Percentiles rank a stretch among this genome's conserved stretches.
Conservation (phyloP, 768 basidiomycete genomes). For the Mycena venus region DNA sequence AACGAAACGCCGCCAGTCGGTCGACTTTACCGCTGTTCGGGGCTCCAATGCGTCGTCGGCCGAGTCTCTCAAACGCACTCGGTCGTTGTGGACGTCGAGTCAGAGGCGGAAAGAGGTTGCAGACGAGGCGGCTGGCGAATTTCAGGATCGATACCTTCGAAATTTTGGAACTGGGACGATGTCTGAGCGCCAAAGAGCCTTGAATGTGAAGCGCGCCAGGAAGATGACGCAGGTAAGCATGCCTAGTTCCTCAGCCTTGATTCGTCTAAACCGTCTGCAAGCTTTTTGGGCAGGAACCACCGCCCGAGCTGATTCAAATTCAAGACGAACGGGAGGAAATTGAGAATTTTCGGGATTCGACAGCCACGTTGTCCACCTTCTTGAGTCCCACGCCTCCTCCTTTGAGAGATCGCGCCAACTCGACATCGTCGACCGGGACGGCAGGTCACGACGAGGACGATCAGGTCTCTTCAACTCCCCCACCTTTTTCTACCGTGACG, state of each 20-base stretch:
- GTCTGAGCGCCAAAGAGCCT: constrained; percentile 51
- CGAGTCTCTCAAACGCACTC: constrained; percentile 41
- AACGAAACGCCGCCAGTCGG: constrained; percentile 17
- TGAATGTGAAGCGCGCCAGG: constrained; percentile 60
- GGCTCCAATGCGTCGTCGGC: neutral
- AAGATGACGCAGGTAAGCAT: constrained; percentile 64
- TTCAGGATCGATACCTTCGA: constrained; percentile 37
- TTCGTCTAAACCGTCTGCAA: constrained; percentile 34
- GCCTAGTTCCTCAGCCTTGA: neutral
- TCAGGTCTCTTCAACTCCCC: constrained; percentile 1
- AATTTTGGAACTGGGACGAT: constrained; percentile 37
- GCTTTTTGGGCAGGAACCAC: constrained; percentile 66
- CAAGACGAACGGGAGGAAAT: constrained; percentile 35
- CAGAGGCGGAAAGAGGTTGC: constrained; percentile 14
- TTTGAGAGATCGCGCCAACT: constrained; percentile 28
- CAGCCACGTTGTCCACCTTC: constrained; percentile 26
- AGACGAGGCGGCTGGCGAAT: constrained; percentile 25
- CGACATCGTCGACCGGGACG: constrained; percentile 18
- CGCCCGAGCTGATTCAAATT: constrained; percentile 55
- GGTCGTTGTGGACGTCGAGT: constrained; percentile 42
- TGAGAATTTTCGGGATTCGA: constrained; percentile 35
- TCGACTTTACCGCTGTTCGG: constrained; percentile 3
- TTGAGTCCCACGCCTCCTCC: neutral
- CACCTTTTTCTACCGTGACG: constrained; percentile 22
- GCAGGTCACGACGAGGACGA: constrained; percentile 5